Evolutionary conservation across 495 filamentous ascomycete genomes (phyloP).

Genomic region (Cercophora sp.): DNA sequence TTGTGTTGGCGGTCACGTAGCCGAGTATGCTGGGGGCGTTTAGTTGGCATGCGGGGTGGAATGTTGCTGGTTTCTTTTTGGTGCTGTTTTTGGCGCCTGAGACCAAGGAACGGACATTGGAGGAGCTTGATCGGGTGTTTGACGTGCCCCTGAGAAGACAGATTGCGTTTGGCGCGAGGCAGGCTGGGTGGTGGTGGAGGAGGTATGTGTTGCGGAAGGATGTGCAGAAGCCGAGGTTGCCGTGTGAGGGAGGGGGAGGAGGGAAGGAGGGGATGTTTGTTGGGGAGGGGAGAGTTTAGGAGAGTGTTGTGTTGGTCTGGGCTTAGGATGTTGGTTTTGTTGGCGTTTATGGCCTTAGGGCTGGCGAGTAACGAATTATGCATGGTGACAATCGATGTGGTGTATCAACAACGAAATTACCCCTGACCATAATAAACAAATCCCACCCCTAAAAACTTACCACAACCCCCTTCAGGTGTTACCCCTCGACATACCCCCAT

Average conservation of each 20-base stretch:
- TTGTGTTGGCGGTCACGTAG: slow-evolving; percentile 63
- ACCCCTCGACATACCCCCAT: too few species aligned
- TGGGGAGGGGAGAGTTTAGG: not conserved
- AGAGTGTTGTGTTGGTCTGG: not conserved
- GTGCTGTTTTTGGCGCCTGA: slow-evolving; percentile 76
- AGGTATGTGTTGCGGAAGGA: not conserved
- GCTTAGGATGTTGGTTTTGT: too few species aligned
- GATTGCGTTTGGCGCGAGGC: slow-evolving; percentile 2
- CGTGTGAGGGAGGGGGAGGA: not conserved
- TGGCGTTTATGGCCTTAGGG: too few species aligned
- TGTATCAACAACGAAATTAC: too few species aligned
- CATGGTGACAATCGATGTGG: not conserved
- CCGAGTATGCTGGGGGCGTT: slow-evolving; percentile 55
- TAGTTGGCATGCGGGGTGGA: slow-evolving; percentile 65
- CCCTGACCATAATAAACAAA: too few species aligned
- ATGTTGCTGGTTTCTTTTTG: slow-evolving; percentile 62
- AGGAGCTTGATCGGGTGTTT: slow-evolving; percentile 60
- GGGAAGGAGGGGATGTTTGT: not conserved
- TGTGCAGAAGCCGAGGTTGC: not conserved
- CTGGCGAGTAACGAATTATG: not conserved
- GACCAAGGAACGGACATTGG: slow-evolving; percentile 76
- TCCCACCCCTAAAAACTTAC: too few species aligned
- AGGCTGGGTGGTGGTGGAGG: slow-evolving; percentile 9
- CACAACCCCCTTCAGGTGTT: too few species aligned
- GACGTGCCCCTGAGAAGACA: slow-evolving; percentile 5